Percentiles rank a stretch among this genome's conserved stretches.
Evolutionary conservation across 75 land plant species (phyloP).

Genomic region (Selaginella tamariscina): DNA sequence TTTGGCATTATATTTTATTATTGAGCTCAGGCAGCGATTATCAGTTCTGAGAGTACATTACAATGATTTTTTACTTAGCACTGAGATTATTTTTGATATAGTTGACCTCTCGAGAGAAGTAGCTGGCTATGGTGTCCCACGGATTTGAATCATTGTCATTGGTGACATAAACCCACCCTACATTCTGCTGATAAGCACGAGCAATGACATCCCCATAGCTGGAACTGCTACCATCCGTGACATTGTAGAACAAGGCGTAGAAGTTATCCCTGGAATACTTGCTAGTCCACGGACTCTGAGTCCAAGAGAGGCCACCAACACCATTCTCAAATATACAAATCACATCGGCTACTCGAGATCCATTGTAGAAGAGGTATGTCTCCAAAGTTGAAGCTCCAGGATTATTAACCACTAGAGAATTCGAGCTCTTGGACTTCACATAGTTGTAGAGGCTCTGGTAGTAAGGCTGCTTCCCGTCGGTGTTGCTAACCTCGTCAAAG

Average conservation of each 20-base stretch:
- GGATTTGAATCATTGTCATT: slow-evolving; percentile 12
- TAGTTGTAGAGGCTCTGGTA: slow-evolving; percentile 14
- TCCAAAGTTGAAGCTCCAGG: slow-evolving; percentile 12
- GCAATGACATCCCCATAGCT: slow-evolving; percentile 14
- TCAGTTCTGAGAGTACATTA: no score
- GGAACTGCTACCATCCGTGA: background rate
- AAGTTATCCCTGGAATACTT: slow-evolving; percentile 6
- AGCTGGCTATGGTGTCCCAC: slow-evolving; percentile 15
- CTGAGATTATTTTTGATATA: no score
- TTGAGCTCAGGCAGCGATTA: no score
- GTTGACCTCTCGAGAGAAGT: slow-evolving; percentile 8
- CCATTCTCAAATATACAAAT: slow-evolving; percentile 8
- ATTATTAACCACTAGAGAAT: slow-evolving; percentile 9
- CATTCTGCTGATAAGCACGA: slow-evolving; percentile 13
- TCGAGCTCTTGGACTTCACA: slow-evolving; percentile 7
- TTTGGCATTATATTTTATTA: no score
- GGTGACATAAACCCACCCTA: slow-evolving; percentile 15
- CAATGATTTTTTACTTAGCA: no score
- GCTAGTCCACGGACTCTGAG: slow-evolving; percentile 7
- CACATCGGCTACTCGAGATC: slow-evolving; percentile 15
- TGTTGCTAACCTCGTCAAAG: slow-evolving; percentile 9
- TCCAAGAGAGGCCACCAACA: slow-evolving; percentile 5
- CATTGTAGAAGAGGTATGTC: slow-evolving; percentile 14
- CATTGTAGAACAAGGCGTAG: slow-evolving; percentile 10
- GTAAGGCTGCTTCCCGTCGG: slow-evolving; percentile 14